Evolutionary conservation across 2,329 filamentous ascomycete genomes (phyloP), one percentile per base, ranked within the genome.

Genomic region (Lecanicillium sp.): DNA sequence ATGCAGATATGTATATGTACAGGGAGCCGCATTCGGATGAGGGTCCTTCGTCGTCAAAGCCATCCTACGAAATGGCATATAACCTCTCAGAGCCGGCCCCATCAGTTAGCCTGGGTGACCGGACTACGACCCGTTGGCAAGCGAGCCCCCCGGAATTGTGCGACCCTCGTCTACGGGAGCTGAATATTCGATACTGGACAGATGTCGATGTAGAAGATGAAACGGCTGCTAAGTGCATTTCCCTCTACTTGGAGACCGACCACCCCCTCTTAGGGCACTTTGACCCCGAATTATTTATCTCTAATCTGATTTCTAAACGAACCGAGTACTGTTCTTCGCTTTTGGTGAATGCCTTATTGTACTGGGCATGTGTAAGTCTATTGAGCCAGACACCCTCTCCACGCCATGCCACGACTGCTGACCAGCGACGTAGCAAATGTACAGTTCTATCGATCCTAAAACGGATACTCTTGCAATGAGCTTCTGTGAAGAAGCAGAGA

Each of bases 201-300:
- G 42, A 55, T 19, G 50, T 62, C 5, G 25, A 42, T 5, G 45
- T 64, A 4, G 33, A 48, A 1, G 48, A 56, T 32, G 48, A 56
- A 5, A 42, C 57, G 12, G 55, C 57, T 15, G 53, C 52, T 2
- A 50, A 45, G 11, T 45, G 49, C 16, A 57, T 64, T 15, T 63
- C 59, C 2, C 40, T 57, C 2, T 63, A 64, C 30, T 42, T 63
- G 5, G 46, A 51, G 37, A 63, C 59, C 2, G 61, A 66, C 12
- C 58, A 64, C 35, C 59, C 62, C 0, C 47, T 65, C 1, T 43
- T 65, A 11, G 58, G 57, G 2, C 38, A 51, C 1, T 65, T 65
- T 30, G 50, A 61, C 18, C 43, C 62, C 0, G n/a, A 48, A 15
- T 43, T 61, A 1, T 62, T 65, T 30, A 42, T 65, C 12, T 34